Base-by-base conservation (phyloP, 495 filamentous ascomycete species). In the Elasticomyces elasticus region DNA sequence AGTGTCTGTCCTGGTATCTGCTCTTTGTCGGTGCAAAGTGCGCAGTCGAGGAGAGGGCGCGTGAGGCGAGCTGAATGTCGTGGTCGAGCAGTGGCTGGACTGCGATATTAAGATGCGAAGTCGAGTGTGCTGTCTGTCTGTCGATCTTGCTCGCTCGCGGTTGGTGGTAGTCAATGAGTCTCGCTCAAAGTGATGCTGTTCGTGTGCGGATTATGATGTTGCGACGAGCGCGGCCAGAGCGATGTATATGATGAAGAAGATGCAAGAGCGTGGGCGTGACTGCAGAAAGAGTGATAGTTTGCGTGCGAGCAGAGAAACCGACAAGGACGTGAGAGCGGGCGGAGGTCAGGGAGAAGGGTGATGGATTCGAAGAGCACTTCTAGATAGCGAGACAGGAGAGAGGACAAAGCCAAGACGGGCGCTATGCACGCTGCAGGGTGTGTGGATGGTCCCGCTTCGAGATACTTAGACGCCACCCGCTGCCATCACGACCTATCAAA, bases 1-100 rank as follows among this genome's bases (percentile, higher is more conserved):
- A n/a, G 28, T 31, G 55, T 33, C n/a, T 45, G 37, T 40, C 27
- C 35, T n/a, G 25, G 25, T 43, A 6, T 19, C n/a, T 41, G 50
- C 50, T 30, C 50, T 45, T 53, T 53, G 50, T 45, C 37, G 25
- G 50, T 31, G 50, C 30, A 38, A 42, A 33, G 46, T 5, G 17
- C n/a, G 46, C 9, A 33, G 26, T 2, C 25, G 20, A 23, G 49
- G 26, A 38, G 28, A 51, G 30, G 33, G 25, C 9, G 11, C 22
- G 12, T 25, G 17, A 5, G 19, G 49, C 28, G 17, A 9, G 35
- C 25, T 6, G 15, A 13, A 33, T 10, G 9, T 28, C 9, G 49
- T 4, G 23, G 22, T 10, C 12, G 17, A 11, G 26, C 17, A 20
- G 7, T 45, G 11, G 42, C 6, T 2, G 3, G 30, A 41, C 49